Evolutionary conservation across 2,329 filamentous ascomycete species (phyloP).

Genomic region (Pseudogymnoascus sp.): DNA sequence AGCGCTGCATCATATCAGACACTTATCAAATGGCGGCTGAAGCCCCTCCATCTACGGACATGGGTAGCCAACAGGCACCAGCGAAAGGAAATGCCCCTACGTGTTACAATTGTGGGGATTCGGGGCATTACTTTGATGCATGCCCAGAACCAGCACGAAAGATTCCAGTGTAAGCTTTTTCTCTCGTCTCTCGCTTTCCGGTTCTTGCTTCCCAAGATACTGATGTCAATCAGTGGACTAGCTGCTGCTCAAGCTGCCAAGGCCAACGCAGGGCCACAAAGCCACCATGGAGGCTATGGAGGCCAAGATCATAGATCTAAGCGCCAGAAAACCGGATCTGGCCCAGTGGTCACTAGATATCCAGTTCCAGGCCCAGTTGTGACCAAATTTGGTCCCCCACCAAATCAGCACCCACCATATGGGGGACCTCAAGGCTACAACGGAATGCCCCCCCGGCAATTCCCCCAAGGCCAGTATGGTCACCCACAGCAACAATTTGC

Average conservation of each 20-base stretch:
- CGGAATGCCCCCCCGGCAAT: background rate
- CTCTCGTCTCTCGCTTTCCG: conserved; percentile 9
- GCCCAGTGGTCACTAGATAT: conserved; percentile 20
- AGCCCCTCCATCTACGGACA: background rate
- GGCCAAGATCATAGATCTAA: conserved; percentile 18
- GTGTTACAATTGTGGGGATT: conserved; percentile 48
- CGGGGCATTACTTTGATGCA: conserved; percentile 45
- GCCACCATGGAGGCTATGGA: background rate
- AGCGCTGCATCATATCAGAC: background rate
- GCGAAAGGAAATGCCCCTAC: conserved; percentile 2
- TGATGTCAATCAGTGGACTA: conserved; percentile 14
- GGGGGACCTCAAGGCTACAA: background rate
- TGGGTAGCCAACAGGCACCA: background rate
- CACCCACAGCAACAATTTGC: conserved; percentile 22
- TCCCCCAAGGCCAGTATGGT: conserved; percentile 13
- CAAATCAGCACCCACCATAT: conserved; percentile 9
- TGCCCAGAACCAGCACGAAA: conserved; percentile 45
- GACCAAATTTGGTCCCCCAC: conserved; percentile 16
- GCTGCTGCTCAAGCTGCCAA: conserved; percentile 12
- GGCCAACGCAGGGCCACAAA: conserved; percentile 2
- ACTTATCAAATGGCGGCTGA: background rate
- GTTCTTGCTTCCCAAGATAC: conserved; percentile 14
- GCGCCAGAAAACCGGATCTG: conserved; percentile 23
- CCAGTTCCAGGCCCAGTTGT: conserved; percentile 14
- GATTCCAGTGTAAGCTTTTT: conserved; percentile 42